Percentiles rank a stretch among this genome's conserved stretches.
Evolutionary conservation across 2,329 filamentous ascomycete genomes (phyloP).

Genomic region (Truncatella angustata): DNA sequence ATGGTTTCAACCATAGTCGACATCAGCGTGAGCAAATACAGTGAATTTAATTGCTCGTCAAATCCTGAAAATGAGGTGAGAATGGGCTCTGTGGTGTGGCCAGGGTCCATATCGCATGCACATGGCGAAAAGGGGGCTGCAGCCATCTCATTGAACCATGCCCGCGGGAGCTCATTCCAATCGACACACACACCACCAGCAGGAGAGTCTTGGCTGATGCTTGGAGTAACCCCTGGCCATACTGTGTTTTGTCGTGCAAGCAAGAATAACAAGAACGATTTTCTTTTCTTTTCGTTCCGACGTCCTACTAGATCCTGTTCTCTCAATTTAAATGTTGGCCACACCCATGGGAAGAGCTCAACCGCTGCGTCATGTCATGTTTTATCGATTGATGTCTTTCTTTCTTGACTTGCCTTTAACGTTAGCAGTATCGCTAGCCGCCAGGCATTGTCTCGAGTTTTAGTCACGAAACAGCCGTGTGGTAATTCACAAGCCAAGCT

Average conservation of each 20-base stretch:
- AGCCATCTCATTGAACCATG: neutral
- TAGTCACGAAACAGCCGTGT: slow-evolving; percentile 5
- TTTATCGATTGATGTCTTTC: neutral
- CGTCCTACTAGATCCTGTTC: neutral
- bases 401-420: neutral
- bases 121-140: neutral
- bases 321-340: neutral
- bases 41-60: too few species aligned
- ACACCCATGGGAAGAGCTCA: neutral
- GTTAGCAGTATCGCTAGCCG: slow-evolving; percentile 9
- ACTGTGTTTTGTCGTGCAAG: neutral
- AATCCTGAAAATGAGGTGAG: neutral
- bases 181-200: neutral
- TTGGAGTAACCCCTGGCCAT: neutral
- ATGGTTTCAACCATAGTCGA: too few species aligned
- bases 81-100: neutral
- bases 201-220: neutral
- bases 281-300: neutral
- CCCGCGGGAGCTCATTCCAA: neutral
- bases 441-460: slow-evolving; percentile 9
- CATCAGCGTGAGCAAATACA: too few species aligned
- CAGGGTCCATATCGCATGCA: neutral
- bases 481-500: neutral
- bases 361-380: neutral
- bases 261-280: too few species aligned